Evolutionary conservation across 2,329 filamentous ascomycete genomes (phyloP).

Genomic region (Parafenestella ontariensis): DNA sequence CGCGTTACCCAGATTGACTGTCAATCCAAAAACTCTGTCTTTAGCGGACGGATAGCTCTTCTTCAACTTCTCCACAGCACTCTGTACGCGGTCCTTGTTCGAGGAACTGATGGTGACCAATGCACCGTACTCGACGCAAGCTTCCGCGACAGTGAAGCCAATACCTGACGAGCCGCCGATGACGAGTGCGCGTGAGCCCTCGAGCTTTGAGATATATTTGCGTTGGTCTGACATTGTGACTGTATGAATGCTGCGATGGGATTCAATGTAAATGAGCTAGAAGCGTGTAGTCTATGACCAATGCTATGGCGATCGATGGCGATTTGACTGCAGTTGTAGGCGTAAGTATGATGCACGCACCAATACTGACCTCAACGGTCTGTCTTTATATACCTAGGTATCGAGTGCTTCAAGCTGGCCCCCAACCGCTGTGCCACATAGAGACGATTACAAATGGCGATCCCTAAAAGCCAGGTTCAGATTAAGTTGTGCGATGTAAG

Average conservation of each 20-base stretch:
- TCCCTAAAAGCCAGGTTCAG: no score
- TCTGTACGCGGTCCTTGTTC: conserved; percentile 56
- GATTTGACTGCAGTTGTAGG: no score
- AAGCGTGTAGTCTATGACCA: no score
- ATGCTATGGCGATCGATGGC: no score
- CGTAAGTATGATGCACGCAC: no score
- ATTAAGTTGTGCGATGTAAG: no score
- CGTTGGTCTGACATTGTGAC: conserved; percentile 46
- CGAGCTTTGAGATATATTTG: conserved; percentile 59
- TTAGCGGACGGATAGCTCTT: conserved; percentile 53
- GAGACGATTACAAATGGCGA: no score
- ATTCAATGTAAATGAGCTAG: neutral
- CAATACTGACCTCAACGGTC: no score
- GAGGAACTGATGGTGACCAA: conserved; percentile 68
- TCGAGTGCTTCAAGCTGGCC: no score
- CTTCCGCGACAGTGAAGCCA: conserved; percentile 67
- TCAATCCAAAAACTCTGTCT: conserved; percentile 52
- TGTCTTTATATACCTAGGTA: no score
- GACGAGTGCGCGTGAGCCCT: conserved; percentile 60
- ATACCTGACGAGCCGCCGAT: conserved; percentile 71
- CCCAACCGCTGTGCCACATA: no score
- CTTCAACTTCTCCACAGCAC: conserved; percentile 56
- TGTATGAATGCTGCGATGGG: neutral
- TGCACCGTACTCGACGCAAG: conserved; percentile 62
- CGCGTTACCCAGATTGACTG: conserved; percentile 57